Evolutionary conservation across 805 yeast species (phyloP), one percentile per base, ranked within the genome.

Genomic region (Nakazawaea ernobii): DNA sequence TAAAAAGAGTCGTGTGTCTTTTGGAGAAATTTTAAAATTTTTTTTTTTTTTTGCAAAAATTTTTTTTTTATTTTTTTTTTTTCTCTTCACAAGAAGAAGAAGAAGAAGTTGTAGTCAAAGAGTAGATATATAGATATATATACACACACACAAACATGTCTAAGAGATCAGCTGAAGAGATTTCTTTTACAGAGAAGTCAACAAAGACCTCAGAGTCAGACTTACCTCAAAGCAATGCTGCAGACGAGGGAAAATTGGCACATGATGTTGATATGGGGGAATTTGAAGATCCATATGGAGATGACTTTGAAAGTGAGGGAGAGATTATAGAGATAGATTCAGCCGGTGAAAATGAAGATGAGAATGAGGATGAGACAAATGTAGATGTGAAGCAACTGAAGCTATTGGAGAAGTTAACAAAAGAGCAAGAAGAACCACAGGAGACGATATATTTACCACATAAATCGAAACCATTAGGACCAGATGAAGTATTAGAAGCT

Each of bases 401-500:
- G 51, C 28, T 57, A 5, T 49, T 43, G 32, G 47, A 39, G 15
- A 27, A 49, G 14, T 49, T 51, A 35, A 61, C 43, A 45, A 57
- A 61, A 43, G 72, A 68, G 42, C 63, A 65, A 45, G 68, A 67
- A 43, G 69, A 65, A 33, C 62, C 60, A 30, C 59, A 67, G 48
- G 68, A 72, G 15, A 68, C 80, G 42, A 68, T 92, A 39, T 94
- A 87, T 67, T 72, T 94, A 54, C 98, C 99, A 17, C 95, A 90
- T 62, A 77, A 82, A 67, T 84, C 94, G 27, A 82, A 79, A 58
- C 97, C 97, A 6, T 74, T 94, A 55, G 97, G 97, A 1, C 95
- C 96, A 2, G 96, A 89, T 68, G 98, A 94, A 70, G 95, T 86
- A 10, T 74, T 94, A 61, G 97, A 92, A 68, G 96, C 98, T 1